Evolutionary conservation across 495 filamentous ascomycete genomes (phyloP), one percentile per base, ranked within the genome.

Genomic region (Pyrenopolyporus hunteri): DNA sequence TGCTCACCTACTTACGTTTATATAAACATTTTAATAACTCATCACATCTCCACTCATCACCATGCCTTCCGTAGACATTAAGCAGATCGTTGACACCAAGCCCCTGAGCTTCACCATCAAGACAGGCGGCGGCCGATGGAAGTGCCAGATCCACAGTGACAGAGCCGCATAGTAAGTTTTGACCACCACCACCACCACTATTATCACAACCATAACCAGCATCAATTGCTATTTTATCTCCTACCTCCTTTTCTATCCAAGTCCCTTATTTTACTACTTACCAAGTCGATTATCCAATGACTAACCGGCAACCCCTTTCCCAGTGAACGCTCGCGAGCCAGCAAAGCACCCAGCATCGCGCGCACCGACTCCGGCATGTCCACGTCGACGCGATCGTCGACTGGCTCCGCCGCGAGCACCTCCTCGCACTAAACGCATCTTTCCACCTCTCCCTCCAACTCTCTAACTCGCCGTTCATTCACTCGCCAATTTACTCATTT

Each of bases 71-170:
- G 26, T 57, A 19, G 59, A 69, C 22, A 55, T 76, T 59, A 63
- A 71, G 39, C n/a, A 69, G 26, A 55, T 69, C 56, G 66, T 80
- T 28, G 64, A 75, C 65, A 66, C 6, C 51, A 69, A 69, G 56
- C 70, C 66, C 23, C 36, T 80, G 60, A 66, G 59, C 56, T 81
- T 81, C 73, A 72, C 74, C 37, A 74, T 81, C 60, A 74, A 70
- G 69, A 71, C 76, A 4, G 70, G 71, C 39, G 45, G 47, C 25
- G 67, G 67, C 37, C 70, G 67, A 57, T 81, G 74, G 71, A 40
- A 70, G 33, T 77, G 75, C 68, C 73, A 69, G 19, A 45, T 81
- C 7, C 64, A 77, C 62, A 60, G 42, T 28, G 74, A 79, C 64
- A 73, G 76, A 39, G 66, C 70, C 43, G 58, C 73, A 44, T 75